Percentiles rank a stretch among this genome's conserved stretches.
These are phyloP conservation scores for Senna siamea DNA, from an alignment of 306 rosid genomes.

Conservation along the genomic window DNA sequence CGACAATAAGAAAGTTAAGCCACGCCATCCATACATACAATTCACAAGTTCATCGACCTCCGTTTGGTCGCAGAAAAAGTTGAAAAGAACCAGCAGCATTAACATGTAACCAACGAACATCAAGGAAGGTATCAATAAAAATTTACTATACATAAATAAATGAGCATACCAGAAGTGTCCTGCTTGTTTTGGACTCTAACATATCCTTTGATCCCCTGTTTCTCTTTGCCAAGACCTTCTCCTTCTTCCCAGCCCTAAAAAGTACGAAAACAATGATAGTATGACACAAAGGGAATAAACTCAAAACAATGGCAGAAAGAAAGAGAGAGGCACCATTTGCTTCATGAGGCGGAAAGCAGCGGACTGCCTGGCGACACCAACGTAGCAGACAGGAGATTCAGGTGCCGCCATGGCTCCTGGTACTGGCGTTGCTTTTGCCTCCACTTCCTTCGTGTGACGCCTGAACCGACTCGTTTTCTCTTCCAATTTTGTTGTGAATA, in stretches of 20 bases:
- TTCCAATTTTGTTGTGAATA: no score
- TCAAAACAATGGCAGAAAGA: background rate
- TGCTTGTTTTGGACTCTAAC: constrained; percentile 86
- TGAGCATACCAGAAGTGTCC: constrained; percentile 70
- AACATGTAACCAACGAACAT: background rate
- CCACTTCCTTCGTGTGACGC: constrained; percentile 5
- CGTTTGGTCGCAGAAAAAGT: background rate
- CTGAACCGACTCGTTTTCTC: background rate
- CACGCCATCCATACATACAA: background rate
- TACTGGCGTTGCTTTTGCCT: background rate
- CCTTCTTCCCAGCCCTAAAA: constrained; percentile 99
- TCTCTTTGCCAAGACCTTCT: constrained; percentile 93
- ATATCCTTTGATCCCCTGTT: constrained; percentile 90
- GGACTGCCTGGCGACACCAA: constrained; percentile 85
- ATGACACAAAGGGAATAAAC: background rate
- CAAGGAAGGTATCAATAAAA: background rate
- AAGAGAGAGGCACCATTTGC: constrained; percentile 69
- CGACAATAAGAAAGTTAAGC: background rate
- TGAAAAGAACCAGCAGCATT: background rate
- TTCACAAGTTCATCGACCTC: constrained; percentile 7
- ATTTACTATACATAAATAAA: background rate
- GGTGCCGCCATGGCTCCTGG: constrained; percentile 82
- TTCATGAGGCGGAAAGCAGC: constrained; percentile 98
- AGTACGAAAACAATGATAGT: background rate
- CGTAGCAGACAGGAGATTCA: constrained; percentile 84